These are phyloP conservation scores for Comarum palustre DNA, from an alignment of 306 rosid genomes.

Conservation along the genomic window DNA sequence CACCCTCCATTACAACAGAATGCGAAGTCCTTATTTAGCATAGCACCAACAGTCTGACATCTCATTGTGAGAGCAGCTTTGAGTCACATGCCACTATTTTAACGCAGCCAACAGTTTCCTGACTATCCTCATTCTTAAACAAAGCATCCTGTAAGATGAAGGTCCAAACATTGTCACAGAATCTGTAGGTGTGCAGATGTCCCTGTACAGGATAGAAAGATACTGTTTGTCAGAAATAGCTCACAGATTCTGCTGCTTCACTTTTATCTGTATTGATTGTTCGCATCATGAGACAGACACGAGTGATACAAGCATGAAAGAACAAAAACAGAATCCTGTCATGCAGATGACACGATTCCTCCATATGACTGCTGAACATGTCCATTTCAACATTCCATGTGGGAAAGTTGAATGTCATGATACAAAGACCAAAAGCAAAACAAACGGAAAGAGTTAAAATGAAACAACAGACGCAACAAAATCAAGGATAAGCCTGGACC, in stretches of 20 bases:
- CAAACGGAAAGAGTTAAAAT: neutral
- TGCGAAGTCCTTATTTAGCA: conserved; percentile 14
- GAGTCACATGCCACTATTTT: conserved; percentile 97
- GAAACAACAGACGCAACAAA: neutral
- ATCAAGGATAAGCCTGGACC: neutral
- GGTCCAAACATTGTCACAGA: conserved; percentile 97
- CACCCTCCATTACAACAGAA: conserved; percentile 25
- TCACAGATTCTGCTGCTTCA: neutral
- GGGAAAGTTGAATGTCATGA: neutral
- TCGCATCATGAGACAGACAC: neutral
- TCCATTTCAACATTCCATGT: neutral
- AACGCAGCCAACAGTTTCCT: conserved; percentile 62
- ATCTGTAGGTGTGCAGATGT: conserved; percentile 94
- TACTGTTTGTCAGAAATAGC: neutral
- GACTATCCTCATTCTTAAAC: conserved; percentile 65
- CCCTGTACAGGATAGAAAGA: conserved; percentile 49
- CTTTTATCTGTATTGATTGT: too few relatives aligned
- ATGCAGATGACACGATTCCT: neutral
- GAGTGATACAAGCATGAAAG: neutral
- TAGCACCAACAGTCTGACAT: conserved; percentile 23
- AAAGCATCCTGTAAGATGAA: conserved; percentile 71
- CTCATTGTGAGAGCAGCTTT: conserved; percentile 75
- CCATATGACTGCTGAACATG: neutral
- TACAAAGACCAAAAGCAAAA: neutral
- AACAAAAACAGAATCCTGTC: neutral